Evolutionary conservation across 257 asterid species (phyloP).

Genomic region (Nicotiana paniculata): DNA sequence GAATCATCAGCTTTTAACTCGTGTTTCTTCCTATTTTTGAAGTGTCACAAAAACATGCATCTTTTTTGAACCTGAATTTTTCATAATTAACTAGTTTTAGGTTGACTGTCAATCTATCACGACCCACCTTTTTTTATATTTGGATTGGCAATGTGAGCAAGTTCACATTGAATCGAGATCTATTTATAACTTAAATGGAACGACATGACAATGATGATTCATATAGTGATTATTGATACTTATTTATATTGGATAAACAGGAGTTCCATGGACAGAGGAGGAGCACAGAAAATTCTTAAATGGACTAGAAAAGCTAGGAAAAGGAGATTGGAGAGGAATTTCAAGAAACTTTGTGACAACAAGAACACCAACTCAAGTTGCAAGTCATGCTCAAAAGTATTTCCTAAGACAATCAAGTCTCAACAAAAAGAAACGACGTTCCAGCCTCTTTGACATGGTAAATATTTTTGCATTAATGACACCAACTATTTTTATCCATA

Average conservation of each 20-base stretch:
- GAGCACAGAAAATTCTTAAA: conserved; percentile 30
- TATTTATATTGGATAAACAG: conserved; percentile 6
- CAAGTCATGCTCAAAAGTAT: conserved; percentile 38
- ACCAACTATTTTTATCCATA: neutral
- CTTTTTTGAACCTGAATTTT: neutral
- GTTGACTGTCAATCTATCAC: rapidly evolving
- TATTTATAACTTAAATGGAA: no score
- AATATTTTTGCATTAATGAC: neutral
- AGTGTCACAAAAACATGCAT: neutral
- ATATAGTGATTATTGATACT: neutral
- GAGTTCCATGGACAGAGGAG: conserved; percentile 38
- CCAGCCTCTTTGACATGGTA: conserved; percentile 20
- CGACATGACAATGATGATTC: no score
- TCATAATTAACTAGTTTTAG: neutral
- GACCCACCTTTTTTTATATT: no score
- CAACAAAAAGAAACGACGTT: conserved; percentile 7
- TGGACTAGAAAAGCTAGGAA: conserved; percentile 35
- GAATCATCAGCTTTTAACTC: neutral
- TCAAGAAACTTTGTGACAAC: conserved; percentile 28
- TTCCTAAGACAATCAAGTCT: conserved; percentile 24
- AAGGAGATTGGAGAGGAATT: conserved; percentile 47
- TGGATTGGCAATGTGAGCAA: no score
- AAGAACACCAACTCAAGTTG: conserved; percentile 40
- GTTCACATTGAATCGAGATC: no score
- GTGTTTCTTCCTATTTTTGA: neutral